Percentiles rank a stretch among this genome's conserved stretches.
phyloP scores from a whole-genome alignment of 148 eudicot genomes.

The Salicornia ramosissima region DNA sequence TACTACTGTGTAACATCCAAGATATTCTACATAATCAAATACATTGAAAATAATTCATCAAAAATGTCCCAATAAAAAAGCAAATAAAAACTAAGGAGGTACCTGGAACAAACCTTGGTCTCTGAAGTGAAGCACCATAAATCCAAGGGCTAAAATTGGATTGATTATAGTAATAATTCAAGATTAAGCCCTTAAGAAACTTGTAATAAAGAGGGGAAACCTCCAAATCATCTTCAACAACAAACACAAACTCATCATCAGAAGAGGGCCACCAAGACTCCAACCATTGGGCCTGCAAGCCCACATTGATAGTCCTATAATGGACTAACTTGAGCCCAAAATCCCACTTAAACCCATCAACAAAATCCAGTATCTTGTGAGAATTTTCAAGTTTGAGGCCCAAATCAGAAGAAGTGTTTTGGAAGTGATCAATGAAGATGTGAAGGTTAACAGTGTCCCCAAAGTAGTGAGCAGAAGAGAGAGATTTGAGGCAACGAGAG shows the following conservation, averaged over 20 bases:
- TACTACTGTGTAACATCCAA: too few species aligned
- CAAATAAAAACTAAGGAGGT: slow-evolving; percentile 22
- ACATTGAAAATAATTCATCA: neutral
- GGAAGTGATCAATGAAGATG: slow-evolving; percentile 70
- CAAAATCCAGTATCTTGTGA: slow-evolving; percentile 44
- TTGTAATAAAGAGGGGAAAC: slow-evolving; percentile 68
- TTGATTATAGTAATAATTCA: slow-evolving; percentile 57
- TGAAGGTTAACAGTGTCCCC: slow-evolving; percentile 59
- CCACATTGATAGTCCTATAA: slow-evolving; percentile 73
- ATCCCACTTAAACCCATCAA: slow-evolving; percentile 68
- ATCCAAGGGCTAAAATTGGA: slow-evolving; percentile 60
- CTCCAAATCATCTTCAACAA: slow-evolving; percentile 93
- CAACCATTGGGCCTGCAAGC: slow-evolving; percentile 91
- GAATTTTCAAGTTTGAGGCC: slow-evolving; percentile 44
- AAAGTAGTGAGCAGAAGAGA: slow-evolving; percentile 52
- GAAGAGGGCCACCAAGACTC: slow-evolving; percentile 94
- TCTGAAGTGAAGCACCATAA: slow-evolving; percentile 87
- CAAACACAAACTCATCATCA: slow-evolving; percentile 85
- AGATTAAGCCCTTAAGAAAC: slow-evolving; percentile 58
- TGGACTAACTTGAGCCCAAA: slow-evolving; percentile 70
- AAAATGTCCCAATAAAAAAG: neutral
- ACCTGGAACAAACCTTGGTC: slow-evolving; percentile 99
- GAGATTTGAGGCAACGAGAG: slow-evolving; percentile 78
- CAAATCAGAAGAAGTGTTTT: slow-evolving; percentile 17
- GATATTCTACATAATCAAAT: neutral